Conservation (phyloP, 2,329 filamentous ascomycete species). For the Fusarium sororula region DNA sequence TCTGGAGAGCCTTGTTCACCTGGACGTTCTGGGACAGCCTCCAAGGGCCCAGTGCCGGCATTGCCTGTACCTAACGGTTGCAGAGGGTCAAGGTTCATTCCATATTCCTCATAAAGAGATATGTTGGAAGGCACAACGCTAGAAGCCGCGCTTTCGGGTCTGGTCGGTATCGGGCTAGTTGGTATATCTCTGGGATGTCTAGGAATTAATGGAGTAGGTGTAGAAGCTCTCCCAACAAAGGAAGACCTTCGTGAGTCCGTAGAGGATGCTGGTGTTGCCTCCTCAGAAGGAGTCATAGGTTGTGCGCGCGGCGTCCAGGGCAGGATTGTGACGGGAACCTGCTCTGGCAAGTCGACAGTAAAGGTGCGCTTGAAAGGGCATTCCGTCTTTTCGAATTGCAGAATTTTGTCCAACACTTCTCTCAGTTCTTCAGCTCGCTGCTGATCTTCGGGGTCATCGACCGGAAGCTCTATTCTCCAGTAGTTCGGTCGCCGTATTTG, state of each 20-base stretch:
- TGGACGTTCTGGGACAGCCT: conserved; percentile 23
- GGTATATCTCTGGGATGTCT: conserved; percentile 8
- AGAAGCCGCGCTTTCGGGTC: conserved; percentile 10
- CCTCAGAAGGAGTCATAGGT: conserved; percentile 17
- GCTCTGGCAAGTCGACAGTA: conserved; percentile 76
- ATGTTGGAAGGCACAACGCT: conserved; percentile 12
- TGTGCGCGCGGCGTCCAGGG: conserved; percentile 68
- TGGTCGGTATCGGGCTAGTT: conserved; percentile 10
- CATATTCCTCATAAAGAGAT: conserved; percentile 21
- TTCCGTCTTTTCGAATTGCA: conserved; percentile 87
- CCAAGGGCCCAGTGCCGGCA: conserved; percentile 4
- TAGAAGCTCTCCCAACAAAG: conserved; percentile 23
- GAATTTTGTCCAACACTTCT: conserved; percentile 72
- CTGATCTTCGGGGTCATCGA: conserved; percentile 58
- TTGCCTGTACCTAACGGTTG: neutral
- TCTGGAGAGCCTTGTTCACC: conserved; percentile 1
- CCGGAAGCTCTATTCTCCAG: conserved; percentile 88
- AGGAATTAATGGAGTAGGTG: conserved; percentile 14
- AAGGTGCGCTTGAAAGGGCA: conserved; percentile 87
- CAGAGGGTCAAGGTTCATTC: conserved; percentile 1
- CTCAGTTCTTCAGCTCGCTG: conserved; percentile 73
- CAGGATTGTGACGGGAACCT: conserved; percentile 71
- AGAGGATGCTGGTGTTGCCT: conserved; percentile 5
- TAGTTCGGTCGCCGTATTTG: conserved; percentile 85
- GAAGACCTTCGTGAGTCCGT: conserved; percentile 27